phyloP scores from a whole-genome alignment of 306 rosid genomes.

The Cucumis melo region DNA sequence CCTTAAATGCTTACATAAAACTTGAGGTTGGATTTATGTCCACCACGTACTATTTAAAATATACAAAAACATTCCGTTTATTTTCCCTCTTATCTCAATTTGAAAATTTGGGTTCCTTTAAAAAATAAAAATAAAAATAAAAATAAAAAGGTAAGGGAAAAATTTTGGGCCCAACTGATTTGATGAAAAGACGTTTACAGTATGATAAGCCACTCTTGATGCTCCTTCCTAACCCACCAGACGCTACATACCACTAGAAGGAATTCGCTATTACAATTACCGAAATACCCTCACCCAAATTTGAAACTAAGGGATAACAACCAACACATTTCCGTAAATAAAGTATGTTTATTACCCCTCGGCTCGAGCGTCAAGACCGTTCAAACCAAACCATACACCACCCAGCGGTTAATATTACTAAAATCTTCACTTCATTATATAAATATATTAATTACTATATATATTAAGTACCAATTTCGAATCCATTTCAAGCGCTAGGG shows the following conservation, averaged over 20 bases:
- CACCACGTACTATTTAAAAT: no score
- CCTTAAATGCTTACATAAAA: no score
- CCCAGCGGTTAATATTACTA: background rate
- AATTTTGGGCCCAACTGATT: background rate
- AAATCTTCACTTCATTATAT: background rate
- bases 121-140: background rate
- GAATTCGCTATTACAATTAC: background rate
- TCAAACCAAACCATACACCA: background rate
- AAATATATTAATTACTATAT: background rate
- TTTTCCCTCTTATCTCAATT: background rate
- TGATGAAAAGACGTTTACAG: background rate
- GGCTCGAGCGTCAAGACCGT: background rate
- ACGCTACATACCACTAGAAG: background rate
- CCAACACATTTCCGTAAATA: background rate
- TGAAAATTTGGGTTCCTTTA: background rate
- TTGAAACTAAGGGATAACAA: background rate
- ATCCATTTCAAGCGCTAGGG: conserved; percentile 5
- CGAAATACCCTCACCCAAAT: background rate
- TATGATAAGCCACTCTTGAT: background rate
- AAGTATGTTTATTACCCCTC: background rate
- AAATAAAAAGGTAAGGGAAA: background rate
- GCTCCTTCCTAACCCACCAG: background rate
- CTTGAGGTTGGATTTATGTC: no score
- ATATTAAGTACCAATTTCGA: background rate
- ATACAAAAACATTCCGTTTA: no score